These are phyloP conservation scores for Aspergillus neotritici DNA, from an alignment of 2,329 filamentous ascomycete species.

Conservation along the genomic window DNA sequence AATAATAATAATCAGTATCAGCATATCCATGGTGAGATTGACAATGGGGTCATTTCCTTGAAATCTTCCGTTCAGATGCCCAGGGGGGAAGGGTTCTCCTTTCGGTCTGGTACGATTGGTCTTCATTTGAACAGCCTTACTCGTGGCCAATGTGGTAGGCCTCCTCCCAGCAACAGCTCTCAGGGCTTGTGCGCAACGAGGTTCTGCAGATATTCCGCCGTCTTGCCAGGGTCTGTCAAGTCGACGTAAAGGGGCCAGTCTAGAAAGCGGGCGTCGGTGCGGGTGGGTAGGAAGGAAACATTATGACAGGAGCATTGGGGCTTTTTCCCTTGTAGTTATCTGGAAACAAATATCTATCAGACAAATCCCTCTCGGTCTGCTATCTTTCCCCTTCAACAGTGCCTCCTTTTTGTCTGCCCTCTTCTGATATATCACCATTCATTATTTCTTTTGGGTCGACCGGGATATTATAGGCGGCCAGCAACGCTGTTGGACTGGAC, in stretches of 20 bases:
- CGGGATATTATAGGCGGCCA: too few species aligned
- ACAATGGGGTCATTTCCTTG: too few species aligned
- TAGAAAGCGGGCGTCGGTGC: slow-evolving; percentile 14
- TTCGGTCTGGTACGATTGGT: slow-evolving; percentile 18
- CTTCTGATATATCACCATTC: not conserved
- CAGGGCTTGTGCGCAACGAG: slow-evolving; percentile 17
- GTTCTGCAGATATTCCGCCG: slow-evolving; percentile 24
- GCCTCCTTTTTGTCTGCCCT: not conserved
- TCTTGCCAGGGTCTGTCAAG: slow-evolving; percentile 19
- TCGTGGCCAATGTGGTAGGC: too few species aligned
- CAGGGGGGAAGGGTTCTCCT: not conserved
- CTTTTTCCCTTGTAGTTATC: slow-evolving; percentile 10
- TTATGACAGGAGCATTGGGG: slow-evolving; percentile 13
- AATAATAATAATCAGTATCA: too few species aligned
- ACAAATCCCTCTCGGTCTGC: slow-evolving; percentile 13
- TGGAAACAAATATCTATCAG: slow-evolving; percentile 23
- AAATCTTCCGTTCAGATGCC: too few species aligned
- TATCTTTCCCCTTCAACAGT: not conserved
- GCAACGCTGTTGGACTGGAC: too few species aligned
- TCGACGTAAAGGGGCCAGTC: slow-evolving; percentile 18
- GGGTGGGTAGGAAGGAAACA: slow-evolving; percentile 13
- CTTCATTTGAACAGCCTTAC: too few species aligned
- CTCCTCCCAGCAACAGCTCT: slow-evolving; percentile 2
- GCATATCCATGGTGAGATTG: too few species aligned
- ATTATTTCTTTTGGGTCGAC: not conserved